These are phyloP conservation scores for Colletotrichum lindemuthianum DNA, from an alignment of 2,329 filamentous ascomycete genomes.

Conservation along the genomic window DNA sequence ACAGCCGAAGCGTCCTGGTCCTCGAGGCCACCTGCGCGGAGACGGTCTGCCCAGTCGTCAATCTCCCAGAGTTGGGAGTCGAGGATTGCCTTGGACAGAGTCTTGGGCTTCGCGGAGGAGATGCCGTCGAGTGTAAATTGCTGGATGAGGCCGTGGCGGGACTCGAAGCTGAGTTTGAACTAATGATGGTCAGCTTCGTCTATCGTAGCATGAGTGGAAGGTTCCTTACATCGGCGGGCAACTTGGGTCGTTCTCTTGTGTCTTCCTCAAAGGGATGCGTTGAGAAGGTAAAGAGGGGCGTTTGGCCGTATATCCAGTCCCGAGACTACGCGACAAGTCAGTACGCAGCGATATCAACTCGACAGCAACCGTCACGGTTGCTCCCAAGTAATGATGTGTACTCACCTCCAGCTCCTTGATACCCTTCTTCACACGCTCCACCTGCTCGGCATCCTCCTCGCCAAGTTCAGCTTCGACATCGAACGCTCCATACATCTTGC, in stretches of 20 bases:
- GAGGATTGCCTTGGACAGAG: conserved; percentile 16
- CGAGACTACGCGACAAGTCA: conserved; percentile 55
- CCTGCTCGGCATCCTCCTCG: conserved; percentile 56
- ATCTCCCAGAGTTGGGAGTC: conserved; percentile 33
- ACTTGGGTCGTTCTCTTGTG: conserved; percentile 61
- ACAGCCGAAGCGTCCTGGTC: conserved; percentile 16
- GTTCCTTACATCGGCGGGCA: conserved; percentile 57
- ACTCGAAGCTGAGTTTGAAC: conserved; percentile 47
- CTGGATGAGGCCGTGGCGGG: conserved; percentile 50
- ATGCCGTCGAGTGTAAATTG: conserved; percentile 41
- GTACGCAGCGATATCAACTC: neutral
- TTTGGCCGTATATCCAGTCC: conserved; percentile 86
- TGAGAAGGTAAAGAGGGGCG: conserved; percentile 82
- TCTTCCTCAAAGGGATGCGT: conserved; percentile 69
- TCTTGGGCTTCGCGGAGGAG: neutral
- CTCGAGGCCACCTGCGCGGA: conserved; percentile 17
- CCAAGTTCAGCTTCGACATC: conserved; percentile 55
- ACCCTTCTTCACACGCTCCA: conserved; percentile 67
- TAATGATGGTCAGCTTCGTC: neutral
- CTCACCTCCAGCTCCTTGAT: conserved; percentile 69
- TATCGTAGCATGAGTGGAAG: neutral
- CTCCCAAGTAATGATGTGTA: conserved; percentile 11
- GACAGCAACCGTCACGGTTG: too few relatives aligned
- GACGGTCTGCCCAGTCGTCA: conserved; percentile 28
- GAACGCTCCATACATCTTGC: conserved; percentile 67